phyloP scores from a whole-genome alignment of 371 early-diverging fungal species.

The Mucor irregularis region DNA sequence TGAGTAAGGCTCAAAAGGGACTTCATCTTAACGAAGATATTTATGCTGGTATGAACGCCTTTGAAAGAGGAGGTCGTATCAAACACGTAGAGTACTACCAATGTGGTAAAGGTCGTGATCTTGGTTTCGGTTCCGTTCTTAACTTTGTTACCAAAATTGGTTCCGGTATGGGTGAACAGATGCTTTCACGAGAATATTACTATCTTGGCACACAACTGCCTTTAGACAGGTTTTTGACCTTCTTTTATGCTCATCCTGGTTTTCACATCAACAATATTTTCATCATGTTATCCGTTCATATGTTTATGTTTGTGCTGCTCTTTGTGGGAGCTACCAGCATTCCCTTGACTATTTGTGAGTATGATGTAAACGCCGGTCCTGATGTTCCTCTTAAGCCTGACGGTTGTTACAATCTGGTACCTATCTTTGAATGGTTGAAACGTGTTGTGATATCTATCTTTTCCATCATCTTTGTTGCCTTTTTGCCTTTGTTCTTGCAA shows the following conservation, averaged over 20 bases:
- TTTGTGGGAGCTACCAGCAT: constrained; percentile 68
- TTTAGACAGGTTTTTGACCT: constrained; percentile 84
- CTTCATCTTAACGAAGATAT: constrained; percentile 93
- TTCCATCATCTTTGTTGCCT: constrained; percentile 75
- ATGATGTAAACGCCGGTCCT: constrained; percentile 42
- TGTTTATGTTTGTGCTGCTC: constrained; percentile 82
- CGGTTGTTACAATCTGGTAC: constrained; percentile 71
- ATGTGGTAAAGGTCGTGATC: constrained; percentile 92
- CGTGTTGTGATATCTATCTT: constrained; percentile 78
- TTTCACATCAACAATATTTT: constrained; percentile 92
- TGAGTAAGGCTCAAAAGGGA: constrained; percentile 90
- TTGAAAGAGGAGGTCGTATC: constrained; percentile 83
- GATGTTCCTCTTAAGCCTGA: constrained; percentile 46
- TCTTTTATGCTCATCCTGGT: constrained; percentile 88
- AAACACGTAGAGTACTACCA: constrained; percentile 92
- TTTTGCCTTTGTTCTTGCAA: constrained; percentile 84
- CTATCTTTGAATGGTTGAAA: constrained; percentile 78
- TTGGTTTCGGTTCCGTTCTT: constrained; percentile 87
- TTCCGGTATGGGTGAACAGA: constrained; percentile 92
- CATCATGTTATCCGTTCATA: constrained; percentile 84
- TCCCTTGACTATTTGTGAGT: constrained; percentile 53
- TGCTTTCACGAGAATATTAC: constrained; percentile 89
- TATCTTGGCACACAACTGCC: constrained; percentile 84
- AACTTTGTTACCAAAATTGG: constrained; percentile 91
- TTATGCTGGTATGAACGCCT: constrained; percentile 91